phyloP scores from a whole-genome alignment of 73 alveolate species.

The Urostyla sp. region DNA sequence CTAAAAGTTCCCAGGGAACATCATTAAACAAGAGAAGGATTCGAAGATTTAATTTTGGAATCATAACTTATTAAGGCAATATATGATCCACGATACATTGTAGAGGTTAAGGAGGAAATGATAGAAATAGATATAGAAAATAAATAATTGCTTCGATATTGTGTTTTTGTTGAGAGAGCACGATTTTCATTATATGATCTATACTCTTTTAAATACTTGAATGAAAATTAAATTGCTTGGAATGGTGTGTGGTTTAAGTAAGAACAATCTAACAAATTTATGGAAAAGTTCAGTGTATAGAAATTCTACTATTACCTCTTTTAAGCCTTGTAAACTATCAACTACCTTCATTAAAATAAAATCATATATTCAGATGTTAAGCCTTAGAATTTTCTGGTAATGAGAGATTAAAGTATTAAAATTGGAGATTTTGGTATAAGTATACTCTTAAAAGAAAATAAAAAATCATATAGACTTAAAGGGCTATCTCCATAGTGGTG shows the following conservation, averaged over 20 bases:
- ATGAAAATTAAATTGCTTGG: neutral
- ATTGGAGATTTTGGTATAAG: constrained; percentile 48
- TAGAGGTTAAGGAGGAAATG: constrained; percentile 36
- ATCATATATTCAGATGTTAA: constrained; percentile 20
- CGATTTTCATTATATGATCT: constrained; percentile 11
- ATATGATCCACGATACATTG: constrained; percentile 26
- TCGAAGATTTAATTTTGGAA: constrained; percentile 12
- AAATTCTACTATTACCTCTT: constrained; percentile 17
- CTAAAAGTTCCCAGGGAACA: constrained; percentile 7
- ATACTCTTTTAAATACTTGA: neutral
- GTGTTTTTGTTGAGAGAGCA: constrained; percentile 48
- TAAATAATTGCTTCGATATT: constrained; percentile 1
- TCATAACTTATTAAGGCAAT: constrained; percentile 8
- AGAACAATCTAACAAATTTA: neutral
- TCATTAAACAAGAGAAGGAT: neutral
- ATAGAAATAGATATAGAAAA: constrained; percentile 9
- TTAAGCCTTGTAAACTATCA: neutral
- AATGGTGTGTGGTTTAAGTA: constrained; percentile 35
- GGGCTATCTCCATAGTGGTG: constrained; percentile 45
- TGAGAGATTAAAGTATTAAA: constrained; percentile 31
- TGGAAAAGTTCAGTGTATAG: neutral
- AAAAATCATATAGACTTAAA: neutral
- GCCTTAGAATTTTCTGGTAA: constrained; percentile 30
- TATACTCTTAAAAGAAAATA: neutral
- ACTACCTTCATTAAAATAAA: constrained; percentile 4